Conservation (phyloP, 225 moss, liverwort and hornwort species). For the Marchantia paleacea region DNA sequence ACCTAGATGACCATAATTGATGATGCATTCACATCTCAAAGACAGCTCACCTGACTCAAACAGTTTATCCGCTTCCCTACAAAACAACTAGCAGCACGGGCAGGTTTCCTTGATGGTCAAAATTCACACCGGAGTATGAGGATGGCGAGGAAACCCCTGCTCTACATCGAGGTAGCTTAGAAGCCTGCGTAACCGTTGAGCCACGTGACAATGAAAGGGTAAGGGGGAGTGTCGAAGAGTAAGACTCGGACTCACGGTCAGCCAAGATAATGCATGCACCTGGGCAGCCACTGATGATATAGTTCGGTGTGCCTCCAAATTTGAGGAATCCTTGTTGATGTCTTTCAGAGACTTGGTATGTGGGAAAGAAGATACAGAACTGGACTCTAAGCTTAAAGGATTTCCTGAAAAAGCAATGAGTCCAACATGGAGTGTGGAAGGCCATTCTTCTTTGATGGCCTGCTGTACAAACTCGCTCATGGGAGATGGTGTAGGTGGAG, state of each 20-base stretch:
- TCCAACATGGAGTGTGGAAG: slow-evolving; percentile 76
- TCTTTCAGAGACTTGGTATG: slow-evolving; percentile 42
- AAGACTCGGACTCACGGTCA: slow-evolving; percentile 66
- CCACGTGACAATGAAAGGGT: slow-evolving; percentile 92
- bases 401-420: slow-evolving; percentile 77
- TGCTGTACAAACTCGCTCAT: slow-evolving; percentile 62
- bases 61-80: slow-evolving; percentile 8
- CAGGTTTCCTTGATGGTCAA: slow-evolving; percentile 26
- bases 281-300: slow-evolving; percentile 72
- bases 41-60: slow-evolving; percentile 15
- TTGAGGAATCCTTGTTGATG: slow-evolving; percentile 40
- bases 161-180: slow-evolving; percentile 67
- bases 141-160: slow-evolving; percentile 30
- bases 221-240: slow-evolving; percentile 66
- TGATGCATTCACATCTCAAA: not conserved
- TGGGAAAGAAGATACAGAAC: slow-evolving; percentile 6
- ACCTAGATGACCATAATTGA: slow-evolving; percentile 10
- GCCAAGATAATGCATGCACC: slow-evolving; percentile 88
- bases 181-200: slow-evolving; percentile 72
- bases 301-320: slow-evolving; percentile 52
- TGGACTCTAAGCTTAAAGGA: slow-evolving; percentile 31
- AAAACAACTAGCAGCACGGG: slow-evolving; percentile 23
- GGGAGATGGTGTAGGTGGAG: slow-evolving; percentile 46
- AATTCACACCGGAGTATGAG: slow-evolving; percentile 40
- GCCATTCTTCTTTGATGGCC: slow-evolving; percentile 89